Evolutionary conservation across 1,284 basidiomycete species (phyloP).

Genomic region (Amylostereum areolatum): DNA sequence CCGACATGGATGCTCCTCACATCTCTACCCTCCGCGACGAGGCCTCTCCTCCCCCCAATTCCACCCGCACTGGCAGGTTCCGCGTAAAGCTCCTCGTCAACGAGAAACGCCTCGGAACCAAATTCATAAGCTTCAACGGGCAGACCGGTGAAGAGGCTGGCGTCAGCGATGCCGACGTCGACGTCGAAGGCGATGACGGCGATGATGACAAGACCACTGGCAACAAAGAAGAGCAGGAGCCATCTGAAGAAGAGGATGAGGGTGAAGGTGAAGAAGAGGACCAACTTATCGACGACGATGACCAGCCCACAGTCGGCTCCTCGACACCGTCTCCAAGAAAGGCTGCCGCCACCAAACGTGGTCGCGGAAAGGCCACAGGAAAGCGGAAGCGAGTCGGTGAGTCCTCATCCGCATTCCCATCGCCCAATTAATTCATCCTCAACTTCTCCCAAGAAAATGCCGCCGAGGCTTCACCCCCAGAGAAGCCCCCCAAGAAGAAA

Average conservation of each 20-base stretch:
- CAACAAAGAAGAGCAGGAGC: no score
- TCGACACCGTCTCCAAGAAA: slow-evolving; percentile 22
- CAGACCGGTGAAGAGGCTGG: slow-evolving; percentile 20
- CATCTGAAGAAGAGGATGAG: slow-evolving; percentile 43
- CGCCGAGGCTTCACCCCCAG: slow-evolving; percentile 16
- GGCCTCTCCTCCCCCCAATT: slow-evolving; percentile 53
- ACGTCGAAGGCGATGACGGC: slow-evolving; percentile 22
- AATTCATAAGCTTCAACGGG: slow-evolving; percentile 21
- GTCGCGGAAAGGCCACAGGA: background rate
- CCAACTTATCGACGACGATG: slow-evolving; percentile 70
- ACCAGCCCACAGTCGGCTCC: slow-evolving; percentile 27
- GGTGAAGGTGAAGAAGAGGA: slow-evolving; percentile 61
- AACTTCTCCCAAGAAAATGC: background rate
- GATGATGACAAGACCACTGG: slow-evolving; percentile 12
- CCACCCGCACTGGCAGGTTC: slow-evolving; percentile 34
- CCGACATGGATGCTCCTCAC: slow-evolving; percentile 71
- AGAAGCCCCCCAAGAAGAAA: slow-evolving; percentile 29
- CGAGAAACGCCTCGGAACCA: slow-evolving; percentile 33
- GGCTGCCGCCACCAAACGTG: slow-evolving; percentile 31
- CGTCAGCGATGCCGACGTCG: background rate
- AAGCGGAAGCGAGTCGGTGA: no score
- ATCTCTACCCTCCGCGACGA: slow-evolving; percentile 73
- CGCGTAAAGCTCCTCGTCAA: slow-evolving; percentile 46
- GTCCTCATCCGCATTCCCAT: background rate
- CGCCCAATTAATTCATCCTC: background rate